These are phyloP conservation scores for Ophiostoma piceae DNA, from an alignment of 2,329 filamentous ascomycete species.

Conservation along the genomic window DNA sequence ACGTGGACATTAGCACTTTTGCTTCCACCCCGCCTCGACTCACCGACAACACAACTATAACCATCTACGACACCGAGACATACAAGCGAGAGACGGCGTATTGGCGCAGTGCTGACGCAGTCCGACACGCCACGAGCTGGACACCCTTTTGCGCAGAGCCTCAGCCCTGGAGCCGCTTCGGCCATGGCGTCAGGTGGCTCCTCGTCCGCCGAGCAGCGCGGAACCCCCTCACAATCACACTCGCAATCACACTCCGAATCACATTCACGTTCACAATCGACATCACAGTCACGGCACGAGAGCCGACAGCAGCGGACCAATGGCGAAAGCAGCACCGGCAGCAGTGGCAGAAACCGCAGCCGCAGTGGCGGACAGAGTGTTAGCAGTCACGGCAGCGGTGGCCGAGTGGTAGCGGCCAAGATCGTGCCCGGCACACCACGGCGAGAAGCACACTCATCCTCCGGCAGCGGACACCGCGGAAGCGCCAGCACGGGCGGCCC, in stretches of 20 bases:
- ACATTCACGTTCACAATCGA: conserved; percentile 16
- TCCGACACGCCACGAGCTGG: not conserved
- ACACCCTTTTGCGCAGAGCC: not conserved
- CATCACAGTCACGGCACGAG: conserved; percentile 15
- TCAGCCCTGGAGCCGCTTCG: conserved; percentile 20
- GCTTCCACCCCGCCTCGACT: not conserved
- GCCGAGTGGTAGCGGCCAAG: conserved; percentile 25
- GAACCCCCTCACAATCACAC: conserved; percentile 19
- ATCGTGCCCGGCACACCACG: conserved; percentile 28
- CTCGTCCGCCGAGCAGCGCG: conserved; percentile 21
- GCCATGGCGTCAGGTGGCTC: conserved; percentile 25
- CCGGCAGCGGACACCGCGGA: conserved; percentile 19
- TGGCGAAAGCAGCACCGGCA: conserved; percentile 14
- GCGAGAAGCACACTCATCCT: conserved; percentile 22
- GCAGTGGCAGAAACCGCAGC: not conserved
- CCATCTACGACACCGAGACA: not conserved
- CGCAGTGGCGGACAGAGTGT: not conserved
- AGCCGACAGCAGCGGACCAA: not conserved
- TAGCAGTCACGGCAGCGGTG: conserved; percentile 12
- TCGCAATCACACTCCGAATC: conserved; percentile 1
- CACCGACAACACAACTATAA: not conserved
- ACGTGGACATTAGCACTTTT: not conserved
- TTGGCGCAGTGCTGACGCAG: not conserved
- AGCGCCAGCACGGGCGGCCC: conserved; percentile 36
- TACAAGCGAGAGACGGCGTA: not conserved